Base-by-base conservation (phyloP, 352 stramenopile genomes). In the Pythium chondricola region DNA sequence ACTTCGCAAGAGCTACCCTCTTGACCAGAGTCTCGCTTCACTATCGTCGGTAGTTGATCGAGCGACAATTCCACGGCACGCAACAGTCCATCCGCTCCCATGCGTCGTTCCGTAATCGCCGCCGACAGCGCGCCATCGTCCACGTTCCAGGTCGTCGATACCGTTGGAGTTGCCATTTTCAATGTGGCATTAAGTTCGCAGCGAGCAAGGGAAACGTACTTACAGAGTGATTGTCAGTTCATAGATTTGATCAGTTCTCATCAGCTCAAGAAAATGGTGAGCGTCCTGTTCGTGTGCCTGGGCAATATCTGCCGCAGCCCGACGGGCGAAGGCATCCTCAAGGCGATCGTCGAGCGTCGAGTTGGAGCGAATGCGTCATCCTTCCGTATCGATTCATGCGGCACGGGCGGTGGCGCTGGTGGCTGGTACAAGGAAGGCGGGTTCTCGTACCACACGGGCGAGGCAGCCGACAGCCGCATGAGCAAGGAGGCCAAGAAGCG, bases 281-380 rank as follows among this genome's bases (percentile, higher is more conserved):
- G 69, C 41, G 83, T 96, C 46, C 40, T 95, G 54, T 96, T 96
- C 45, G 83, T 96, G 44, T 96, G 86, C 52, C 66, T 96, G 31
- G 86, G 86, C 35, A 96, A 96, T 41, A 95, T 96, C 47, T 95
- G 85, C 65, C 83, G 86, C 29, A 92, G 77, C 46, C 80, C 83
- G 6, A 63, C 79, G 22, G 86, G 72, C 26, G 86, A 95, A 48
- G 85, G 71, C 7, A 76, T 95, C 32, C 83, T 96, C 56, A 87
- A 88, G 50, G 67, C 67, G n/a, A 75, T 95, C 18, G 79, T 91
- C 31, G 67, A 65, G 11, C 58, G 58, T 7, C 27, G 58, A 14
- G 57, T 53, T 21, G 45, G 53, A 33, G 61, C 65, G 11, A 30
- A 65, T 17, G 55, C 59, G 22, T 26, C 48, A 0, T 56, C 51